Evolutionary conservation across 2,329 filamentous ascomycete genomes (phyloP), one percentile per base, ranked within the genome.

Genomic region (Hymenoscyphus fructigenus): DNA sequence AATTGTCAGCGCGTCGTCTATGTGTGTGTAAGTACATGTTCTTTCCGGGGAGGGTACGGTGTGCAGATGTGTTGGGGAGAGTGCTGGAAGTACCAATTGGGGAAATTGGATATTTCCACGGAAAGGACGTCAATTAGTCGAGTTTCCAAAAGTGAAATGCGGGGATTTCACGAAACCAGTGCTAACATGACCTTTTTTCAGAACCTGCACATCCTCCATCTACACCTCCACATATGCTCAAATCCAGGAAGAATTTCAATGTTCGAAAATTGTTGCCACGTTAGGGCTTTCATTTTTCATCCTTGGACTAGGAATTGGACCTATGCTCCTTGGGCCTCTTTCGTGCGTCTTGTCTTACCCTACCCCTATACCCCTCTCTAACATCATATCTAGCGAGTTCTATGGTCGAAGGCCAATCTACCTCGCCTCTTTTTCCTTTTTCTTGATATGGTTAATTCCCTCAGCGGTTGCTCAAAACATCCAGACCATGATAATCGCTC

Each of bases 331-430:
- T 4, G 80, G 78, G 57, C 85, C 84, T 5, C 74, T 84, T 26
- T 83, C 82, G 70, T 81, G 81, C 72, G 79, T 69, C 20, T 32
- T 26, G 44, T 4, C 38, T 72, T 74, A 20, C 26, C 23, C 7
- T 3, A 23, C 2, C 6, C 44, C 17, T 23, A 23, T 10, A 23
- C 44, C n/a, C 44, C 20, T 12, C 9, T 50, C 44, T 50, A 50
- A 50, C 44, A 50, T 50, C 7, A 66, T 64, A 62, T 12, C 2
- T 34, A 74, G 70, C 26, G 74, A 88, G 79, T 95, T 96, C 76
- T 96, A 92, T 76, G 93, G 93, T 53, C 86, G 93, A 17, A 82
- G 92, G 58, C 90, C 89, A 28, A 91, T 96, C 73, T 97, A 96
- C 76, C 82, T 96, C 41, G 79, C 82, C 26, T 90, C 91, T 0